These are phyloP conservation scores for Phytopythium sindhum DNA, from an alignment of 352 stramenopile species.

Conservation along the genomic window DNA sequence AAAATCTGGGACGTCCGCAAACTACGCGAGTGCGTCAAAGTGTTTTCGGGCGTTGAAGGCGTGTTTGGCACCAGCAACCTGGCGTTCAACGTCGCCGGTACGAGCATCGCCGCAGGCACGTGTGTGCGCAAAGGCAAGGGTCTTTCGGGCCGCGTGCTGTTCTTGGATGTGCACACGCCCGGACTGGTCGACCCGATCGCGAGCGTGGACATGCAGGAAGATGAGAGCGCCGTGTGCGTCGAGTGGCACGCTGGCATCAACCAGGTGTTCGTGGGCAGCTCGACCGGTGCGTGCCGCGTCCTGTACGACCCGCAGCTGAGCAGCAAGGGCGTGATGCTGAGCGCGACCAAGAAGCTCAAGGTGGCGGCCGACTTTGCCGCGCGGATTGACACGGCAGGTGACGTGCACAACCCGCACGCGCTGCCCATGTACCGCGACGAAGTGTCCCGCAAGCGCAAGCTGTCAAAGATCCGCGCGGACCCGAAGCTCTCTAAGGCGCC, in stretches of 20 bases:
- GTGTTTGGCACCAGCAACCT: constrained; percentile 79
- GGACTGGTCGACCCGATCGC: constrained; percentile 44
- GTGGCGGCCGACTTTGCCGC: constrained; percentile 55
- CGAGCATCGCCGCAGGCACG: constrained; percentile 61
- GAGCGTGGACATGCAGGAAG: constrained; percentile 63
- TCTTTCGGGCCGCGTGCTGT: constrained; percentile 50
- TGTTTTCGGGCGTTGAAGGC: constrained; percentile 51
- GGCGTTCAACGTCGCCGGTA: constrained; percentile 74
- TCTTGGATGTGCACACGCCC: constrained; percentile 74
- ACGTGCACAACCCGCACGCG: constrained; percentile 74
- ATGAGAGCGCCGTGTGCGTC: constrained; percentile 82
- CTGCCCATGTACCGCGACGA: constrained; percentile 84
- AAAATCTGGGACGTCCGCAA: constrained; percentile 85
- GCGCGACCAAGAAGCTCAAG: constrained; percentile 76
- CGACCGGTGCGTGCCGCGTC: constrained; percentile 55
- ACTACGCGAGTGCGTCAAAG: constrained; percentile 52
- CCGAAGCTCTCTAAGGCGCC: constrained; percentile 72
- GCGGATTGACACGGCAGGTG: constrained; percentile 64
- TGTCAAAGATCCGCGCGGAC: constrained; percentile 59
- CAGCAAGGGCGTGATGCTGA: constrained; percentile 76
- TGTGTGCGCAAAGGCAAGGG: constrained; percentile 68
- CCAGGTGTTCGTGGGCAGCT: constrained; percentile 77
- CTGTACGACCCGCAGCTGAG: constrained; percentile 72
- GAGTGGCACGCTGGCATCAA: constrained; percentile 85
- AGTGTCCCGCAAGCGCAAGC: constrained; percentile 64